Percentiles rank a stretch among this genome's conserved stretches.
Evolutionary conservation across 2,329 filamentous ascomycete genomes (phyloP).

Genomic region (Trichoderma guizhouense): DNA sequence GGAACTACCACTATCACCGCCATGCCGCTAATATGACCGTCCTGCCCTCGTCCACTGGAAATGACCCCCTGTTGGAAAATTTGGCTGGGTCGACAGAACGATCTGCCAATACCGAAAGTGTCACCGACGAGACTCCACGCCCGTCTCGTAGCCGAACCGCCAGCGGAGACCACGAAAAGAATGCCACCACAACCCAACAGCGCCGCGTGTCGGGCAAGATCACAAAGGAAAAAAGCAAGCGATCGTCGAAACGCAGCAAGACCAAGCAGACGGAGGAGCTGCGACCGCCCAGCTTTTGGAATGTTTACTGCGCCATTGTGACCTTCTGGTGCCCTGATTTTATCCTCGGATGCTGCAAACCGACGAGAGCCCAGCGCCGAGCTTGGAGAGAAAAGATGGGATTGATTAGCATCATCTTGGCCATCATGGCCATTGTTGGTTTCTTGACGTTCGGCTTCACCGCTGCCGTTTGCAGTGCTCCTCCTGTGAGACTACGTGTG

Average conservation of each 20-base stretch:
- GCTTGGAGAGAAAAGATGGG: constrained; percentile 99
- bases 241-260: constrained; percentile 49
- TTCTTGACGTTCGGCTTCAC: constrained; percentile 98
- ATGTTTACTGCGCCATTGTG: constrained; percentile 87
- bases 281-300: constrained; percentile 85
- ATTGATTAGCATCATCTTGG: constrained; percentile 84
- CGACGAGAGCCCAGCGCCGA: constrained; percentile 78
- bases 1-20: constrained; percentile 93
- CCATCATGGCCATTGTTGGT: constrained; percentile 85
- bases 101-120: constrained; percentile 45
- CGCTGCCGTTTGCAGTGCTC: constrained; percentile 73
- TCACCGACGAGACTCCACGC: constrained; percentile 43
- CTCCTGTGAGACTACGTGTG: constrained; percentile 69
- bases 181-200: constrained; percentile 32
- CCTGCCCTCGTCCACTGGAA: constrained; percentile 85
- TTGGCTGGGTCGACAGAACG: constrained; percentile 61
- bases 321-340: constrained; percentile 95
- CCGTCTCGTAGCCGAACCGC: constrained; percentile 34
- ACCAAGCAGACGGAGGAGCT: constrained; percentile 58
- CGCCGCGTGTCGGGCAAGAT: constrained; percentile 57
- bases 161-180: constrained; percentile 35
- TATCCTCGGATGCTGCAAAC: constrained; percentile 82
- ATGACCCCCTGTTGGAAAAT: constrained; percentile 82
- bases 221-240: constrained; percentile 57
- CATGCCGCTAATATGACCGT: constrained; percentile 92